Base-by-base conservation (phyloP, 2,329 filamentous ascomycete species). In the Ophiostoma piceae region DNA sequence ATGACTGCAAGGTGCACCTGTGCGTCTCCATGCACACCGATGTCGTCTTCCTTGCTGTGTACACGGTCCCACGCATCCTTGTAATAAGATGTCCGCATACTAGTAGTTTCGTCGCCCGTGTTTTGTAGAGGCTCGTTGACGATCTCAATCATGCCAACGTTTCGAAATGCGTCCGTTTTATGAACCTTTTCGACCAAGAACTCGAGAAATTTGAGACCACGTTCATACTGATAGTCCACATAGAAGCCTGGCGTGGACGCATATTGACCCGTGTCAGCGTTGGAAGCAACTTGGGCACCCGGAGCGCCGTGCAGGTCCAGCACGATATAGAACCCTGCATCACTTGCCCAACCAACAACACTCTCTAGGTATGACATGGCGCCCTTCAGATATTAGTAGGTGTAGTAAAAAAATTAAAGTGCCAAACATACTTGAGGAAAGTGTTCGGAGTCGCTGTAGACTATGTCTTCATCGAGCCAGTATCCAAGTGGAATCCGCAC, bases 111-210 rank as follows among this genome's bases (percentile, higher is more conserved):
- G 29, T 73, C 77, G 62, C 62, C 1, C 76, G 75, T 6, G 73
- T 72, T 72, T 67, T 80, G 80, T 14, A 83, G 75, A 3, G 86
- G 86, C 75, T 88, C 86, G 74, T 88, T 88, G 69, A 88, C 78
- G 14, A 88, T 76, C 74, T 85, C 82, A 51, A 88, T 75, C 82
- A 86, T 87, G 70, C 85, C 85, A 35, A 88, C 85, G 64, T 84
- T 86, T 68, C 81, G 77, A 75, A 84, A 85, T 39, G 80, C 80
- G 47, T 77, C 68, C 71, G 80, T 82, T 51, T 74, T 78, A 75
- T 87, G 85, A 71, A 87, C 82, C 54, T 81, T 78, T 51, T 81
- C 79, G 12, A 84, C 82, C 74, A 88, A 82, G 81, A 82, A 87
- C 68, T 81, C 77, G n/a, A 88, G 81, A 78, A 86, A 88, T 67